Conservation (phyloP, 1,284 basidiomycete species). For the Irpex lacteus region DNA sequence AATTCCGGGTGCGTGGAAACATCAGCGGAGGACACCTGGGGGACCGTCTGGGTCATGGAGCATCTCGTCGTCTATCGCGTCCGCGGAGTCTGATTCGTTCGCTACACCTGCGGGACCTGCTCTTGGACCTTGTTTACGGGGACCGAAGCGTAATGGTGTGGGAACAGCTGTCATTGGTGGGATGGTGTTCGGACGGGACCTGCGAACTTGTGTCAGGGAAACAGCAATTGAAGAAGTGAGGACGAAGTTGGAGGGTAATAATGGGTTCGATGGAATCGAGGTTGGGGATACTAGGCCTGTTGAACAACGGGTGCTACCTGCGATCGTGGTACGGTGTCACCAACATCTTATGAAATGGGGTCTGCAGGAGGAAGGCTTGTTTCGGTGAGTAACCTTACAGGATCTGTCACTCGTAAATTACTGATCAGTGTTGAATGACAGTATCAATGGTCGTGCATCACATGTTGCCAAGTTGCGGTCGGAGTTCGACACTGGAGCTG, state of each 20-base stretch:
- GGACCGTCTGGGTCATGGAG: conserved; percentile 58
- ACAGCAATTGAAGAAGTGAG: conserved; percentile 46
- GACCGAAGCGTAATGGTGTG: conserved; percentile 39
- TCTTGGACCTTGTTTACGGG: conserved; percentile 55
- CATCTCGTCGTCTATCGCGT: conserved; percentile 45
- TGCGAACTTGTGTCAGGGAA: conserved; percentile 56
- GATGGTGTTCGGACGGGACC: conserved; percentile 62
- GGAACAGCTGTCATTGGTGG: conserved; percentile 40
- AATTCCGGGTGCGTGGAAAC: conserved; percentile 22
- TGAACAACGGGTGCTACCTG: conserved; percentile 66
- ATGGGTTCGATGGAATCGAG: conserved; percentile 5
- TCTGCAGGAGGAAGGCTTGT: conserved; percentile 79
- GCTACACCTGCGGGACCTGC: conserved; percentile 40
- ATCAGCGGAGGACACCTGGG: conserved; percentile 53
- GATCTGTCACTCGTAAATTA: not conserved
- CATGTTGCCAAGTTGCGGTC: conserved; percentile 73
- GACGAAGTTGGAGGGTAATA: conserved; percentile 20
- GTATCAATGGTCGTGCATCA: conserved; percentile 71
- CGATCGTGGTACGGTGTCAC: conserved; percentile 72
- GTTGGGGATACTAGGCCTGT: conserved; percentile 17
- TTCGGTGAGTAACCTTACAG: conserved; percentile 49
- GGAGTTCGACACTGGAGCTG: conserved; percentile 86
- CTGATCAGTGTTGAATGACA: conserved; percentile 27
- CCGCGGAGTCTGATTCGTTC: conserved; percentile 53
- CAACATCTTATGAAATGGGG: conserved; percentile 82